phyloP scores from a whole-genome alignment of 805 yeast genomes.

The Ogataea angusta region DNA sequence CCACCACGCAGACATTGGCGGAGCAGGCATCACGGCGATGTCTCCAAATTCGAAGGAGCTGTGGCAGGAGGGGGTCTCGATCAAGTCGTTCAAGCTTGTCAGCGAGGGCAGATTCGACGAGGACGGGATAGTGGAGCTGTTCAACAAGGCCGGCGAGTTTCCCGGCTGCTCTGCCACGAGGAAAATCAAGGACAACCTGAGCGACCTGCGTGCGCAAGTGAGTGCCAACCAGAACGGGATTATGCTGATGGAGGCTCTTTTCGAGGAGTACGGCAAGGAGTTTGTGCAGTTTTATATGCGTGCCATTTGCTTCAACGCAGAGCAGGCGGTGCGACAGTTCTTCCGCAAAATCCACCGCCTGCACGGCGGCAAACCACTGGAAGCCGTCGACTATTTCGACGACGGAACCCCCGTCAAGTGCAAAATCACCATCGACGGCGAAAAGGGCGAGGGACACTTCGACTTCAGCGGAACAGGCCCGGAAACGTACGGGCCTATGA shows the following conservation, averaged over 20 bases:
- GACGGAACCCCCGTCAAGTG: conserved; percentile 52
- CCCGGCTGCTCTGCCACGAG: conserved; percentile 56
- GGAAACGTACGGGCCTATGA: conserved; percentile 50
- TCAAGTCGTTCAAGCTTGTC: conserved; percentile 47
- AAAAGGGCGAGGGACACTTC: conserved; percentile 41
- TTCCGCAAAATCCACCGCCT: conserved; percentile 39
- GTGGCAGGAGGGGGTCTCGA: conserved; percentile 53
- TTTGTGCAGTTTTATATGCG: conserved; percentile 44
- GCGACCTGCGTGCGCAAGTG: conserved; percentile 44
- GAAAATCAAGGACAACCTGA: conserved; percentile 47
- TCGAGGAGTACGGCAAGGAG: conserved; percentile 38
- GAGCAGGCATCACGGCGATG: conserved; percentile 54
- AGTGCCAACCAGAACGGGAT: conserved; percentile 50
- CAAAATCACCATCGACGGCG: conserved; percentile 38
- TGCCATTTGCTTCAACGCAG: conserved; percentile 42
- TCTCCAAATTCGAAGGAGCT: conserved; percentile 51
- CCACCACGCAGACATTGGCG: conserved; percentile 61
- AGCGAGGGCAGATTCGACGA: conserved; percentile 48
- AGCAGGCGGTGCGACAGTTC: conserved; percentile 36
- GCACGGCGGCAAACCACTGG: conserved; percentile 31
- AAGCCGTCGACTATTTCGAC: conserved; percentile 48
- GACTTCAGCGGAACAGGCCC: conserved; percentile 52
- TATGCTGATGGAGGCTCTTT: conserved; percentile 37
- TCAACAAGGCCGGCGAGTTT: conserved; percentile 44
- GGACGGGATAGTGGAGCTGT: conserved; percentile 41